Evolutionary conservation across 495 filamentous ascomycete genomes (phyloP).

Genomic region (Neurospora sp.): DNA sequence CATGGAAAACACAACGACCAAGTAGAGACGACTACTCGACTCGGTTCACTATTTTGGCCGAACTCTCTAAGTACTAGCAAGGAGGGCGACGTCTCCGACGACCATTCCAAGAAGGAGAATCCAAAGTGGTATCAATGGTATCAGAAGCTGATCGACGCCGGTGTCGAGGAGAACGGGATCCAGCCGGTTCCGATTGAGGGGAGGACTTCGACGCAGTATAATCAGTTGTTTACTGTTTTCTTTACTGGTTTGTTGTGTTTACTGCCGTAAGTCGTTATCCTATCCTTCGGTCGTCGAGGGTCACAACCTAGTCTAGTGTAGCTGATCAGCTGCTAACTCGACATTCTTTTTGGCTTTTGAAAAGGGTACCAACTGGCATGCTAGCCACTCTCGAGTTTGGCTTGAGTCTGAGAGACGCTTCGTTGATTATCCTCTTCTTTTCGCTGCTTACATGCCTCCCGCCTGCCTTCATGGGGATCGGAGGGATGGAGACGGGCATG

Average conservation of each 20-base stretch:
- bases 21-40: neutral
- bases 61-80: neutral
- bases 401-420: conserved; percentile 42
- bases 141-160: conserved; percentile 34
- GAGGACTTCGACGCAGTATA: conserved; percentile 39
- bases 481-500: conserved; percentile 41
- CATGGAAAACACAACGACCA: neutral
- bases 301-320: neutral
- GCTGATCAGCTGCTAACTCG: neutral
- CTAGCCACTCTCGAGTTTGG: conserved; percentile 40
- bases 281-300: neutral
- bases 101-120: conserved; percentile 16
- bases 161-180: conserved; percentile 41
- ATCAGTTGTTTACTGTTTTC: conserved; percentile 40
- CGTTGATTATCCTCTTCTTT: conserved; percentile 48
- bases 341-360: neutral
- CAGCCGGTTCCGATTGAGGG: conserved; percentile 43
- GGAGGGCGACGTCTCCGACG: conserved; percentile 25
- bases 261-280: conserved; percentile 27
- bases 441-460: conserved; percentile 39
- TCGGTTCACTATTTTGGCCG: neutral
- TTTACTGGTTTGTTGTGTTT: conserved; percentile 33
- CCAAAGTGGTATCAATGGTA: conserved; percentile 29
- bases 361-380: conserved; percentile 42
- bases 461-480: conserved; percentile 44